Conservation (phyloP, 2,329 filamentous ascomycete species). For the Rutstroemia sp. region DNA sequence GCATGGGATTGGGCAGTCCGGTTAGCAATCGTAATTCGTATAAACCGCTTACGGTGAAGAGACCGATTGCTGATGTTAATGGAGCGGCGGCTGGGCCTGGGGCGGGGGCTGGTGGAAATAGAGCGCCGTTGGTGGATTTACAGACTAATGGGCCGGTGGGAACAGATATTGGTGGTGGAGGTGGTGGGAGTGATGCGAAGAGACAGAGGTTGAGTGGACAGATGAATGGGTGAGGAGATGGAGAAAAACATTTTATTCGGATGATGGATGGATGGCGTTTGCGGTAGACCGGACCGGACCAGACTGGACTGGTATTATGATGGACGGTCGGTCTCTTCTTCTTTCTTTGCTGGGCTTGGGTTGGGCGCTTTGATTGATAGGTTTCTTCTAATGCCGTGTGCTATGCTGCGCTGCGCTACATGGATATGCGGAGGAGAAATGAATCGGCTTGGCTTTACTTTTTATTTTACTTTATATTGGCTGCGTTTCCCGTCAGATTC, state of each 20-base stretch:
- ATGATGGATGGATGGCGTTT: neutral
- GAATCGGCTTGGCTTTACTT: too few species aligned
- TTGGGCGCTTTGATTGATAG: neutral
- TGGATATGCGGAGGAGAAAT: neutral
- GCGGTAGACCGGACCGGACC: neutral
- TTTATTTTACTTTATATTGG: too few species aligned
- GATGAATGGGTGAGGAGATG: neutral
- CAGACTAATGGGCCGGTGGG: slow-evolving; percentile 23
- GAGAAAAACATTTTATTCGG: neutral
- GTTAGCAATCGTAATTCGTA: slow-evolving; percentile 54
- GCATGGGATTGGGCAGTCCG: slow-evolving; percentile 33
- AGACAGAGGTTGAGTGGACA: slow-evolving; percentile 24
- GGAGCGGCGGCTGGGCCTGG: neutral
- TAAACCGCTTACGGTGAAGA: slow-evolving; percentile 47
- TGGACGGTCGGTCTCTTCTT: neutral
- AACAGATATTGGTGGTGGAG: slow-evolving; percentile 13
- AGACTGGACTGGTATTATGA: neutral
- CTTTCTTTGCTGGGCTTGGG: neutral
- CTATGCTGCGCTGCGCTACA: neutral
- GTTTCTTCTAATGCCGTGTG: neutral
- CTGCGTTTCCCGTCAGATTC: too few species aligned
- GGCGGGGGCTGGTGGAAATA: neutral
- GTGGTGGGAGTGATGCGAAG: slow-evolving; percentile 24
- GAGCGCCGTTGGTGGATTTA: slow-evolving; percentile 25
- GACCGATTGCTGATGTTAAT: slow-evolving; percentile 15